Evolutionary conservation across 2,329 filamentous ascomycete species (phyloP), one percentile per base, ranked within the genome.

Genomic region (Tricladium varicosporioides): DNA sequence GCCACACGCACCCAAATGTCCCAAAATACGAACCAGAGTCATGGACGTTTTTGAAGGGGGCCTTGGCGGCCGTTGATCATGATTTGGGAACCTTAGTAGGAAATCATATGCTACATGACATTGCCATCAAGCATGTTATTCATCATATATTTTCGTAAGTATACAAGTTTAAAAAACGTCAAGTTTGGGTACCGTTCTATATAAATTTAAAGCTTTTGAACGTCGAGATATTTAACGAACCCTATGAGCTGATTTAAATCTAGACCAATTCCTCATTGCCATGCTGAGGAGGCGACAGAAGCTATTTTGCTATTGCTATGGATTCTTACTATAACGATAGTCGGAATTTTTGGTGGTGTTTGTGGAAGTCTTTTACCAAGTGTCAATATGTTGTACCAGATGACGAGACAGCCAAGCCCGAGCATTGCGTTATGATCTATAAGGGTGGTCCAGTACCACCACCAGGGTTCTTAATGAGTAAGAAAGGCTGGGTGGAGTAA

Each of bases 41-140:
- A 68, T 97, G 92, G 92, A 94, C 87, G 76, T 97, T 91, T 71
- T 85, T 91, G 63, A 91, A 92, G 63, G 92, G 92, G 68, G 92
- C 92, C 57, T 92, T 91, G 57, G 92, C 92, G 54, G 96, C 92
- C 62, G 96, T 97, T 69, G 92, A 97, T 72, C 92, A 92, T 68
- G 92, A 96, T 73, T 94, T 96, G 71, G 92, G 92, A 61, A n/a
- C n/a, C n/a, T 96, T 96, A 80, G 88, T 96, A 71, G 92, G 92
- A 59, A 90, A 91, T 67, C 82, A 89, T 66, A 81, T 97, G 61
- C 80, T 96, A 72, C 92, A 96, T 80, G 92, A 92, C 70, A 96
- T 97, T 75, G 87, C 96, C 73, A 92, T 96, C 81, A 96, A 92
- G 49, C 92, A 97, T 77, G 92, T 97, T 58, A 88, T 96, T 60